Conservation (phyloP, 83 land plant genomes). For the Thuja plicata region DNA sequence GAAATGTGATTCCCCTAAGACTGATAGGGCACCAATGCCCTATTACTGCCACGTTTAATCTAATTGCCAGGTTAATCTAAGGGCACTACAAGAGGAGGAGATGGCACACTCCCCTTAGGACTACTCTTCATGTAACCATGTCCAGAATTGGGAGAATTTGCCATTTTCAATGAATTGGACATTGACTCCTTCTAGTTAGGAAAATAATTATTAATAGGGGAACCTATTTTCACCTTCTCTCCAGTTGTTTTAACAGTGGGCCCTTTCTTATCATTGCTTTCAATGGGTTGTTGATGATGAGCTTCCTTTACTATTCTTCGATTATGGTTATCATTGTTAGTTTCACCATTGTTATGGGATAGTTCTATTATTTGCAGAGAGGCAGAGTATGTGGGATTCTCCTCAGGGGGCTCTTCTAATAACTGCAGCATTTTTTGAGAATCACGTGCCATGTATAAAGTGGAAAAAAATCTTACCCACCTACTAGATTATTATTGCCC, state of each 20-base stretch:
- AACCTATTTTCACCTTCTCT: conserved; percentile 1
- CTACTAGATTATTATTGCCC: background rate
- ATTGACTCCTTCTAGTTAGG: background rate
- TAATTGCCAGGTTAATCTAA: background rate
- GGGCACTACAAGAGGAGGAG: background rate
- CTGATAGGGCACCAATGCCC: background rate
- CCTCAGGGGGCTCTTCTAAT: background rate
- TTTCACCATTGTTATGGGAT: background rate
- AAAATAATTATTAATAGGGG: background rate
- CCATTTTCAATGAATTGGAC: background rate
- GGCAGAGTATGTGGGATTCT: conserved; percentile 1
- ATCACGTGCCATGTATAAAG: background rate
- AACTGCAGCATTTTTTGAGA: conserved; percentile 11
- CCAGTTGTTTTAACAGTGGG: background rate
- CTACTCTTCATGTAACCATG: background rate
- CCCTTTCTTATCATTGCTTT: background rate
- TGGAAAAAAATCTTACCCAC: background rate
- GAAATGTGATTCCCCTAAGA: conserved; percentile 6
- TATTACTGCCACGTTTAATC: background rate
- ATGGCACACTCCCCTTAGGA: background rate
- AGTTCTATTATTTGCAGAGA: background rate
- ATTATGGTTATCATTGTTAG: background rate
- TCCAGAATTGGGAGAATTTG: background rate
- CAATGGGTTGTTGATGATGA: background rate
- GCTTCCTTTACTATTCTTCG: background rate